Evolutionary conservation across 2,329 filamentous ascomycete genomes (phyloP), one percentile per base, ranked within the genome.

Genomic region (Paecilomyces sp.): DNA sequence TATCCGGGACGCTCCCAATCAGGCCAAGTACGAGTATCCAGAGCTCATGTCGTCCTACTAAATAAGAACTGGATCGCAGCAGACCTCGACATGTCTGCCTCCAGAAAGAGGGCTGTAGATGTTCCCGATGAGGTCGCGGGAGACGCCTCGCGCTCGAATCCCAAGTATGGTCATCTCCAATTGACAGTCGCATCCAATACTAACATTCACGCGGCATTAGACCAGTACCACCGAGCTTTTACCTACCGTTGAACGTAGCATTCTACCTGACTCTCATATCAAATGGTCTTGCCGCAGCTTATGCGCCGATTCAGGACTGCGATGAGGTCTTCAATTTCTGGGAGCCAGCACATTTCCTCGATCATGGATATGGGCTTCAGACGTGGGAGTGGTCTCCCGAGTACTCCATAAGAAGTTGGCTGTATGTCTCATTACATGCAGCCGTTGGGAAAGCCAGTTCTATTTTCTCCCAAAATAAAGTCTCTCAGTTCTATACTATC

Each of bases 311-410:
- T 65, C 92, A 97, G 74, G 94, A 99, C 75, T 99, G 94, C 73
- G 94, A 99, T 69, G 94, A 99, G 79, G 93, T 93, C 11, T 99
- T 96, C 83, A 99, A 99, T 74, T 99, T 96, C 80, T 99, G 93
- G 92, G 94, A 99, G 70, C 93, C 94, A 0, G 87, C 92, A 0
- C 94, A 99, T 75, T 99, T 97, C 75, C 83, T 99, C 30, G 89
- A 87, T 61, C 92, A 97, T 79, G 90, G 91, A 67, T 93, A 96
- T 70, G 94, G 93, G 47, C 81, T 97, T 56, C 92, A 99, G 78
- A 99, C 94, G 1, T 99, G 94, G 94, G 94, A 99, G 75, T 99
- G 97, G 77, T 96, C 93, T 0, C 94, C 94, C 4, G 88, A 93
- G 60, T 97, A 90, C 76, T 90, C 92, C 56, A 97, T 99, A 67